Evolutionary conservation across 345 rosid genomes (phyloP).

Genomic region (Lumnitzera racemosa): DNA sequence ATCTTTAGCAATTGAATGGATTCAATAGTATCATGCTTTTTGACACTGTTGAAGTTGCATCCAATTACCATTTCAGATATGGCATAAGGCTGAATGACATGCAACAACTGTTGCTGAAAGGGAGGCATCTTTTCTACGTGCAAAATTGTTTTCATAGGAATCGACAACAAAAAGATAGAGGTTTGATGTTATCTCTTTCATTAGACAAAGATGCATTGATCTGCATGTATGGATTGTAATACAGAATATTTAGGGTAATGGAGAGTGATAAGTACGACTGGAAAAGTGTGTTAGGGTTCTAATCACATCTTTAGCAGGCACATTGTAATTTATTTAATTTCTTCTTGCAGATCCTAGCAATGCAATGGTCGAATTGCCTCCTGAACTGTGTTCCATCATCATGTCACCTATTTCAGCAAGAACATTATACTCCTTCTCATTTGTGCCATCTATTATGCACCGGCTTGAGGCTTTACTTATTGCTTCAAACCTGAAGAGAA

Average conservation of each 20-base stretch:
- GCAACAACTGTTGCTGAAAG: conserved; percentile 35
- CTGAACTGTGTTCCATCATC: conserved; percentile 65
- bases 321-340: no score
- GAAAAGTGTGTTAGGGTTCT: no score
- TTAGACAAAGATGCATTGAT: background rate
- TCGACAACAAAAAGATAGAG: conserved; percentile 50
- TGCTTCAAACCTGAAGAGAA: conserved; percentile 59
- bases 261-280: no score
- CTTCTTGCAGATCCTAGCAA: conserved; percentile 39
- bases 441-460: conserved; percentile 73
- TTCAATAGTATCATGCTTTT: background rate
- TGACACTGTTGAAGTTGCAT: background rate
- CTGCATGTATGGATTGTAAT: no score
- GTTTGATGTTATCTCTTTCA: conserved; percentile 13
- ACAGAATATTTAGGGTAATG: no score
- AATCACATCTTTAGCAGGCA: no score
- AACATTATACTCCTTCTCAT: conserved; percentile 62
- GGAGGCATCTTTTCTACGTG: conserved; percentile 47
- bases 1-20: no score
- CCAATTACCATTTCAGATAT: conserved; percentile 35
- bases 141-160: conserved; percentile 38
- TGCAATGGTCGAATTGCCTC: conserved; percentile 64
- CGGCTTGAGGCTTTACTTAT: conserved; percentile 70
- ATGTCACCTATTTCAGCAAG: conserved; percentile 59
- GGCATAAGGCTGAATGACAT: conserved; percentile 29